Evolutionary conservation across 768 basidiomycete species (phyloP), one percentile per base, ranked within the genome.

Genomic region (Mycena galopus): DNA sequence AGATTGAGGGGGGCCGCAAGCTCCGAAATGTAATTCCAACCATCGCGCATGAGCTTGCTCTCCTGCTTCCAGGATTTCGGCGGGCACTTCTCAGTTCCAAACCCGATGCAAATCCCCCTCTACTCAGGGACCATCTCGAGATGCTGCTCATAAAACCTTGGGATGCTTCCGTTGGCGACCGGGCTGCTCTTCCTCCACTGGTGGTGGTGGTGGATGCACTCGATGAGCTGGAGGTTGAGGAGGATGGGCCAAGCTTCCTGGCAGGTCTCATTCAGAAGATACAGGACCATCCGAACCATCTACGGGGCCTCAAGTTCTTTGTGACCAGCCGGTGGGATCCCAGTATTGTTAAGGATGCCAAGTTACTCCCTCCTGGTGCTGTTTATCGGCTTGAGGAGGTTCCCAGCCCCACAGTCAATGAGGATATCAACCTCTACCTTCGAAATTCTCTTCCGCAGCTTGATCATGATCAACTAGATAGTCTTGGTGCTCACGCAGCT

Each of bases 1-100:
- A 66, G 14, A 32, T 4, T 32, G 65, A 57, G 21, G 37, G 32
- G 2, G 55, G 53, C 12, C 65, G 65, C 29, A 42, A 30, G 29
- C 65, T 53, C 5, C 4, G 55, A 3, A 57, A 57, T 10, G 44
- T 66, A 16, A 57, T 66, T 56, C 65, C 65, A 23, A 66, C 65
- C 10, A 0, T 65, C 6, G 51, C 64, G 0, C 65, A 66, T 44
- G 53, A 66, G n/a, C 65, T 57, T 16, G 65, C 65, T 3, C 55
- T 65, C 10, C 5, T 14, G 42, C 65, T 66, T 44, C 55, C 55
- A 37, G 0, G 25, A 2, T 56, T 66, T 33, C 37, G 37, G 0
- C 53, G 55, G 7, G 37, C 65, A 42, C 39, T 66, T 56, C 37
- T 66, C 1, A 37, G 53, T 44, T 7, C 53, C 3, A 39, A 30